Evolutionary conservation across 331 rosid genomes (phyloP), one percentile per base, ranked within the genome.

Genomic region (Malus hybrid): DNA sequence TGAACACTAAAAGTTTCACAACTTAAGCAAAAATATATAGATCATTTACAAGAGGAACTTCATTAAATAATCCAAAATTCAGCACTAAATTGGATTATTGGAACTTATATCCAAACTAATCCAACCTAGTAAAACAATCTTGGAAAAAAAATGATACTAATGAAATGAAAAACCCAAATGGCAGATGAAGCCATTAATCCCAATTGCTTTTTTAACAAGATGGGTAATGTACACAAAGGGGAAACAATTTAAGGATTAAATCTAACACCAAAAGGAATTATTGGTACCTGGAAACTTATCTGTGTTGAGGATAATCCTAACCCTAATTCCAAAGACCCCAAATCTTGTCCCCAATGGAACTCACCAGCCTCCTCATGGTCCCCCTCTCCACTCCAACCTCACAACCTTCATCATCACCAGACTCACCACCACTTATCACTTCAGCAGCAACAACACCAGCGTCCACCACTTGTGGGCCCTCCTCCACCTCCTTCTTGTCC

Each of bases 271-370:
- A 39, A 39, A 24, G 42, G 42, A 24, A 24, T 24, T 24, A 12
- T 61, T 24, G 18, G 34, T 24, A 59, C 10, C 5, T 10, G 64
- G 31, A 63, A 71, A 65, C 62, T 66, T 72, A 73, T 73, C 59
- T 67, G 54, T 36, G 36, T 44, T 77, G 70, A 34, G 20, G 12
- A 56, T n/a, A 57, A 15, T 15, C 63, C 64, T 73, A 73, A 78
- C 48, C 78, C 72, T 42, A 65, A 65, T 48, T 79, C 86, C 83
- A 83, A 34, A 75, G 32, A 66, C 80, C 71, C 77, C 83, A 79
- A 79, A 83, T 54, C 73, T 54, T 69, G 56, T 78, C 82, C 44
- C 80, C 82, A 15, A 82, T 50, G 69, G 71, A 83, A 46, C 69
- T 71, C 76, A 62, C 73, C 52, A 83, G 42, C 73, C 76, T 75